A percentile compares a stretch with the other conserved stretches of the same genome.
Evolutionary conservation across 257 asterid genomes (phyloP).

Genomic region (Asclepias syriaca): DNA sequence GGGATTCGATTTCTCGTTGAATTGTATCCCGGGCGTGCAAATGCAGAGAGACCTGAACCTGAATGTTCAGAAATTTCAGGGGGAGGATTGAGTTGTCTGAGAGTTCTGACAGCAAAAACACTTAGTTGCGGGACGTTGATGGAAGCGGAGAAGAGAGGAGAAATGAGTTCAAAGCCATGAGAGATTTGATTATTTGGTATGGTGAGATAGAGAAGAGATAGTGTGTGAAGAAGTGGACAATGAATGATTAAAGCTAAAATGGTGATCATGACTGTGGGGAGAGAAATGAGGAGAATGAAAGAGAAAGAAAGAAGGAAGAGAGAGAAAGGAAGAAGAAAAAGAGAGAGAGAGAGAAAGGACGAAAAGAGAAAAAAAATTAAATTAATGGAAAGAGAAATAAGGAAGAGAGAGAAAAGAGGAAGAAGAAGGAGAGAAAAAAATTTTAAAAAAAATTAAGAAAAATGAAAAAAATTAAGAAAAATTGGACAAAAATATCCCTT

Average conservation of each 20-base stretch:
- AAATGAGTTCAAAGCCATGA: constrained; percentile 19
- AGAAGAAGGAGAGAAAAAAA: no score
- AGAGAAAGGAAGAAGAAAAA: no score
- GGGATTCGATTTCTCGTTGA: constrained; percentile 72
- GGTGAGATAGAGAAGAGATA: neutral
- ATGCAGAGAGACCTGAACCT: constrained; percentile 72
- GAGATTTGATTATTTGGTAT: neutral
- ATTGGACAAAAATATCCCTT: no score
- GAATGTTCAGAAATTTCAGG: constrained; percentile 65
- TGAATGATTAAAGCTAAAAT: constrained; percentile 11
- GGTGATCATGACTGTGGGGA: constrained; percentile 4
- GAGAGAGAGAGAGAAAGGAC: no score
- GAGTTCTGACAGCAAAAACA: constrained; percentile 56
- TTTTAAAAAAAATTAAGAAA: no score
- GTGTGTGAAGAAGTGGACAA: constrained; percentile 6
- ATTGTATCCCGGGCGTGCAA: constrained; percentile 71
- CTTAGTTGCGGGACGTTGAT: constrained; percentile 54
- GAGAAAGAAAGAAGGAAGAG: no score
- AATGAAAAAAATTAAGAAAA: no score
- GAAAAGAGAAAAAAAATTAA: no score
- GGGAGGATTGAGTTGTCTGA: constrained; percentile 62
- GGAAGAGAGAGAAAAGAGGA: no score
- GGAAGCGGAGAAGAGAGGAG: constrained; percentile 7
- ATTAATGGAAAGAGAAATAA: no score
- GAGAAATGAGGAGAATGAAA: no score